Percentiles rank a stretch among this genome's conserved stretches.
Evolutionary conservation across 1,139 yeast genomes (phyloP).

Genomic region (Yamadazyma oceani): DNA sequence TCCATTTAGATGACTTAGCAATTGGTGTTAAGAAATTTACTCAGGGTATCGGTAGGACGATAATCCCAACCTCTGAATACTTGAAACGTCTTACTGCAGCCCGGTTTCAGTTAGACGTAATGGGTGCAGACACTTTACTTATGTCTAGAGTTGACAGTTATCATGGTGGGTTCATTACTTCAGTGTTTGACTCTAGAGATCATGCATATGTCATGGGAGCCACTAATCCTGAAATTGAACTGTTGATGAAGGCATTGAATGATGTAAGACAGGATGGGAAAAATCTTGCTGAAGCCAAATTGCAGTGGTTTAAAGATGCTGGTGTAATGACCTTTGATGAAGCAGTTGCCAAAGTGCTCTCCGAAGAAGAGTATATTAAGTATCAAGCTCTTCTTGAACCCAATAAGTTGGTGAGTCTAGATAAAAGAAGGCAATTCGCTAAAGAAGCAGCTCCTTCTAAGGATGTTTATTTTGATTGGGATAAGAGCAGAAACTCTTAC

Average conservation of each 20-base stretch:
- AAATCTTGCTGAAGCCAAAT: conserved; percentile 18
- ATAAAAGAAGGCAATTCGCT: conserved; percentile 28
- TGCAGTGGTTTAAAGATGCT: conserved; percentile 49
- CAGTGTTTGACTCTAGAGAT: conserved; percentile 46
- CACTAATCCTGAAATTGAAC: conserved; percentile 32
- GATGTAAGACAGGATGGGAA: conserved; percentile 26
- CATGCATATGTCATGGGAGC: conserved; percentile 17
- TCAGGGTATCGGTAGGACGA: conserved; percentile 60
- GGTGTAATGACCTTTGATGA: conserved; percentile 49
- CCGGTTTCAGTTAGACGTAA: conserved; percentile 63
- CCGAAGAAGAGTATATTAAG: conserved; percentile 7
- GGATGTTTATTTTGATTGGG: conserved; percentile 52
- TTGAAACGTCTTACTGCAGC: conserved; percentile 57
- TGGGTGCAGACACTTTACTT: conserved; percentile 57
- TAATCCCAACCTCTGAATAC: conserved; percentile 62
- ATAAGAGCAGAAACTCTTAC: conserved; percentile 57
- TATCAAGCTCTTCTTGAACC: conserved; percentile 21
- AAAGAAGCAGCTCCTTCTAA: conserved; percentile 22
- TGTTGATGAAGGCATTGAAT: conserved; percentile 46
- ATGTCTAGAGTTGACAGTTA: conserved; percentile 66
- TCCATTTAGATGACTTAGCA: conserved; percentile 63
- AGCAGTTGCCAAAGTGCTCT: conserved; percentile 34
- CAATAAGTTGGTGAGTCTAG: conserved; percentile 16
- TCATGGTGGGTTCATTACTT: conserved; percentile 53
- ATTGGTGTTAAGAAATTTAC: conserved; percentile 71